Conservation (phyloP, 768 basidiomycete species). For the Trametes cubensis region DNA sequence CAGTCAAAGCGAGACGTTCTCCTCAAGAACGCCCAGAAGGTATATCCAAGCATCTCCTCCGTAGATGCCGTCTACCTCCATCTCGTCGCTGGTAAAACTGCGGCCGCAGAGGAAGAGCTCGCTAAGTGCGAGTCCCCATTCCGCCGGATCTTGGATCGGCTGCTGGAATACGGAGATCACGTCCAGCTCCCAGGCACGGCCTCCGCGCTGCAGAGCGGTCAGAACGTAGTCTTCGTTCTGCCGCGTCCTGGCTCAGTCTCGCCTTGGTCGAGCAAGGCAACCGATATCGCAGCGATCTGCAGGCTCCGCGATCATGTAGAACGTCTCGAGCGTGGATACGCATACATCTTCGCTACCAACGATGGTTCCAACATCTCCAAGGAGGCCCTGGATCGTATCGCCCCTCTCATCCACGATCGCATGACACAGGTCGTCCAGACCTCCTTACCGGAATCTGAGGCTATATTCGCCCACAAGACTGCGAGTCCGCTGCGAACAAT, state of each 20-base stretch:
- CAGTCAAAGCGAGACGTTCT: conserved; percentile 69
- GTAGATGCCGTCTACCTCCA: conserved; percentile 88
- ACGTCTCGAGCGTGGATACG: conserved; percentile 84
- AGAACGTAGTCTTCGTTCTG: conserved; percentile 67
- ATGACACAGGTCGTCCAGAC: conserved; percentile 89
- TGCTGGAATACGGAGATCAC: conserved; percentile 87
- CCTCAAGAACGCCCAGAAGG: conserved; percentile 58
- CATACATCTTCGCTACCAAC: conserved; percentile 60
- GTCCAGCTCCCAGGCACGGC: conserved; percentile 50
- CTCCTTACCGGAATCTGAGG: conserved; percentile 56
- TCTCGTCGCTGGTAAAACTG: conserved; percentile 67
- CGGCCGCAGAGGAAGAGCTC: conserved; percentile 51
- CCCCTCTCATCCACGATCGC: conserved; percentile 85
- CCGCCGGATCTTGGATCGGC: conserved; percentile 60
- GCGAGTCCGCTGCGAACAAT: conserved; percentile 75
- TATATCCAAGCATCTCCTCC: conserved; percentile 55
- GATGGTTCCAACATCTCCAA: conserved; percentile 45
- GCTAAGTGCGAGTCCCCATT: conserved; percentile 44
- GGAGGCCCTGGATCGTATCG: conserved; percentile 54
- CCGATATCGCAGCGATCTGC: conserved; percentile 90
- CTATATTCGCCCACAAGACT: conserved; percentile 59
- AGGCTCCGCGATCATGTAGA: conserved; percentile 71
- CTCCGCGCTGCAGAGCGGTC: conserved; percentile 35
- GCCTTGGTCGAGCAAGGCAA: conserved; percentile 99
- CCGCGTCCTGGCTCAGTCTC: conserved; percentile 92